These are phyloP conservation scores for Syncephalastrum sp. DNA, from an alignment of 371 early-diverging fungal species.

Conservation along the genomic window DNA sequence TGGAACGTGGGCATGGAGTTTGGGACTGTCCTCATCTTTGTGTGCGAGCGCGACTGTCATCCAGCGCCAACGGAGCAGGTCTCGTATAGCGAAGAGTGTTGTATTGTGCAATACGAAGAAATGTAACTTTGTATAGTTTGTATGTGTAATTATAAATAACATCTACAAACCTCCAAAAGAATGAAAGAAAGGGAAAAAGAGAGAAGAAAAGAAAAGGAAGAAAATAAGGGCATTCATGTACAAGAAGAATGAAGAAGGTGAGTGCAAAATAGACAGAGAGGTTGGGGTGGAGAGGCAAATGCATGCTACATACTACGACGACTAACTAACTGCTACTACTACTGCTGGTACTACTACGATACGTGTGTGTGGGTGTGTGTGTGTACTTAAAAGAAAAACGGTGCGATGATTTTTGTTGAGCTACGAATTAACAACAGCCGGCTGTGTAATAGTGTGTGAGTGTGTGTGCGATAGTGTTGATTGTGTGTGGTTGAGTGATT, in stretches of 20 bases:
- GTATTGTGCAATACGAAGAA: slow-evolving; percentile 66
- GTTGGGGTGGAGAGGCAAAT: no score
- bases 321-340: no score
- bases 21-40: slow-evolving; percentile 85
- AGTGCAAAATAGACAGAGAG: no score
- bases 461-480: background rate
- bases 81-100: slow-evolving; percentile 64
- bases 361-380: no score
- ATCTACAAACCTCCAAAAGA: background rate
- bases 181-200: slow-evolving; percentile 6
- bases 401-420: no score
- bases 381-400: no score
- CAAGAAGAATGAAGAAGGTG: slow-evolving; percentile 6
- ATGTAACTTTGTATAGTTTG: background rate
- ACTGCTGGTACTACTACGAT: no score
- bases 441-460: background rate
- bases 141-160: background rate
- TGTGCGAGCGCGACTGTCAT: slow-evolving; percentile 82
- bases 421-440: no score
- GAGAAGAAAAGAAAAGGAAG: background rate
- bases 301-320: no score
- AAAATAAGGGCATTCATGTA: slow-evolving; percentile 6
- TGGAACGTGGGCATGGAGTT: slow-evolving; percentile 89
- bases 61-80: slow-evolving; percentile 33
- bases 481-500: background rate